These are phyloP conservation scores for Alternaria angustiovoidea DNA, from an alignment of 2,329 filamentous ascomycete species.

Conservation along the genomic window DNA sequence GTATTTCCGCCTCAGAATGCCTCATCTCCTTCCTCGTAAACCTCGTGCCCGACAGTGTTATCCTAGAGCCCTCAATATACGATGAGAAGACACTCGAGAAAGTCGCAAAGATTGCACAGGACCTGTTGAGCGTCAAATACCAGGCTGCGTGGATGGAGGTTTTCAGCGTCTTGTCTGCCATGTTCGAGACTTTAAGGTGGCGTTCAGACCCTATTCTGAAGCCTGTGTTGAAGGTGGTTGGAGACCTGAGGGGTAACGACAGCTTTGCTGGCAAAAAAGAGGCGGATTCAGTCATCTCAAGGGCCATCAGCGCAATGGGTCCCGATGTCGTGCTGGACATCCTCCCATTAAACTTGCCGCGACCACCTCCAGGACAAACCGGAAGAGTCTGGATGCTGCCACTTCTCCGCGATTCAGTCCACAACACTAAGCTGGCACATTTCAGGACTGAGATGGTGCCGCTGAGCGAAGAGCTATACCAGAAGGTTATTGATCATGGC, in stretches of 20 bases:
- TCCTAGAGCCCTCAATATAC: constrained; percentile 88
- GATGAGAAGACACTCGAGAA: constrained; percentile 91
- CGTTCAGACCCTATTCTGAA: constrained; percentile 79
- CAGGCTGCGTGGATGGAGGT: constrained; percentile 95
- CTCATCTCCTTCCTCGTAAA: constrained; percentile 92
- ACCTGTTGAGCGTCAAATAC: constrained; percentile 86
- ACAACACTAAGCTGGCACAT: constrained; percentile 85
- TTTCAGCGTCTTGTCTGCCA: constrained; percentile 84
- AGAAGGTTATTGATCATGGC: constrained; percentile 84
- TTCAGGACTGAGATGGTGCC: constrained; percentile 89
- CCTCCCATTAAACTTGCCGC: constrained; percentile 84
- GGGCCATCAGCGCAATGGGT: constrained; percentile 88
- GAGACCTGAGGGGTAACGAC: constrained; percentile 85
- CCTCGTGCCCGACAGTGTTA: constrained; percentile 82
- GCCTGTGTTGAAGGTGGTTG: constrained; percentile 78
- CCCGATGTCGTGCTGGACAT: constrained; percentile 83
- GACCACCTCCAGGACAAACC: constrained; percentile 77
- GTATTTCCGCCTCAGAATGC: constrained; percentile 93
- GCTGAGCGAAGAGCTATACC: constrained; percentile 88
- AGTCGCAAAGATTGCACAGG: constrained; percentile 74
- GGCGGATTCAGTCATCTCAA: constrained; percentile 87
- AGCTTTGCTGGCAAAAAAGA: constrained; percentile 94
- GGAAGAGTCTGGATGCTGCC: constrained; percentile 96
- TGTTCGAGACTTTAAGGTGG: constrained; percentile 90
- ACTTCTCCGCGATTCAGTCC: constrained; percentile 85